Conservation (phyloP, 2,329 filamentous ascomycete species). For the Stemphylium lycopersici region DNA sequence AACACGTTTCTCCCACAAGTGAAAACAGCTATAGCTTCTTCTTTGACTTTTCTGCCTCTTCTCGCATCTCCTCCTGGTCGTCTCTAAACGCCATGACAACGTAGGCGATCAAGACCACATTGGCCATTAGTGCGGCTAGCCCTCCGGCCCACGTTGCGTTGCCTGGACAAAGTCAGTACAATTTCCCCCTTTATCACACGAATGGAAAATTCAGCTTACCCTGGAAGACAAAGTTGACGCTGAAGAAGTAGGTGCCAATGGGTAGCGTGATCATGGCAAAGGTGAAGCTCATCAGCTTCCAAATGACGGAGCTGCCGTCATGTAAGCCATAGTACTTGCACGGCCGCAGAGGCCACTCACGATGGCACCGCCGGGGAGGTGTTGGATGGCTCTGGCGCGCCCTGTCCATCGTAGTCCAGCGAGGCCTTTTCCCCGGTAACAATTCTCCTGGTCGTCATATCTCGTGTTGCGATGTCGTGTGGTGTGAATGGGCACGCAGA, state of each 20-base stretch:
- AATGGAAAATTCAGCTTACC: constrained; percentile 59
- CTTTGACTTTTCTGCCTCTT: constrained; percentile 51
- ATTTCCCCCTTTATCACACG: not conserved
- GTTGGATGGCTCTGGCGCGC: constrained; percentile 63
- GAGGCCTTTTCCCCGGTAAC: constrained; percentile 69
- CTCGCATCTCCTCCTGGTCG: constrained; percentile 64
- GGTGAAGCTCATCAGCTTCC: constrained; percentile 89
- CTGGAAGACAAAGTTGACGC: constrained; percentile 75
- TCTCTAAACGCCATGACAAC: constrained; percentile 90
- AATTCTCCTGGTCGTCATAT: constrained; percentile 74
- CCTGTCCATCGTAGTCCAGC: constrained; percentile 52
- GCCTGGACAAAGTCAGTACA: constrained; percentile 58
- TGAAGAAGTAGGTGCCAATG: constrained; percentile 86
- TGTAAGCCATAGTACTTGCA: constrained; percentile 2
- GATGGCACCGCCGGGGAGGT: constrained; percentile 82
- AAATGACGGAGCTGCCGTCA: constrained; percentile 73
- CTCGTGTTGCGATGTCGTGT: constrained; percentile 4
- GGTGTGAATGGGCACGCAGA: not conserved
- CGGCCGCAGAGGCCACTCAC: constrained; percentile 58
- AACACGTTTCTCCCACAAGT: not conserved
- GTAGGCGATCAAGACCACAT: constrained; percentile 89
- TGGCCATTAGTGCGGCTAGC: constrained; percentile 85
- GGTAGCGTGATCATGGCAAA: constrained; percentile 88
- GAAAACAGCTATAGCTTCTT: constrained; percentile 41
- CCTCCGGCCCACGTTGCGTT: constrained; percentile 88